A percentile compares a stretch with the other conserved stretches of the same genome.
Conservation (phyloP, 176 grass and related monocot species). For the Thinopyrum elongatum region DNA sequence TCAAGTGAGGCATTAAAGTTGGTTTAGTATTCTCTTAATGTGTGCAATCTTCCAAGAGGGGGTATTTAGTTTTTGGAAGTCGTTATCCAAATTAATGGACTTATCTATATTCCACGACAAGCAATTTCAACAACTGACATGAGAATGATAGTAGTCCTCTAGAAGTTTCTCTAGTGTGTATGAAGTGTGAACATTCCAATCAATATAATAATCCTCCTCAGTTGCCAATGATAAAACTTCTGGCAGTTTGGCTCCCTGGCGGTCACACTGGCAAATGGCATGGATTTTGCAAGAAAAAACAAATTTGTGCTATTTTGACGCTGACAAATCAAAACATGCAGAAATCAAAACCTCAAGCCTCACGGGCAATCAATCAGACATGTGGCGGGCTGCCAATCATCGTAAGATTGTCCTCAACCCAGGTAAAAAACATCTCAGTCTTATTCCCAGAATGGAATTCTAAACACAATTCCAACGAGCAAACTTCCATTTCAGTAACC, state of each 20-base stretch:
- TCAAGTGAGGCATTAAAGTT: constrained; percentile 13
- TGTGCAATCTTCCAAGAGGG: neutral
- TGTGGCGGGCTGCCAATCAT: neutral
- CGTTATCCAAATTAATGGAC: constrained; percentile 10
- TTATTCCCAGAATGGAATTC: neutral
- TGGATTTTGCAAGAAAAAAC: neutral
- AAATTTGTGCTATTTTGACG: neutral
- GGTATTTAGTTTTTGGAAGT: constrained; percentile 22
- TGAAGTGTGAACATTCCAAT: neutral
- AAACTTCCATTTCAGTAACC: constrained; percentile 2
- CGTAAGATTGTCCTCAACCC: neutral
- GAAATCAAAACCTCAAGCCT: neutral
- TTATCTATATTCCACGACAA: neutral
- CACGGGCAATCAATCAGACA: neutral
- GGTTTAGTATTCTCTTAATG: neutral
- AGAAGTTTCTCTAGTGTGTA: neutral
- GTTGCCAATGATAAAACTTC: neutral
- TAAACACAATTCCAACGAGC: neutral
- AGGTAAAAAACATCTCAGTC: neutral
- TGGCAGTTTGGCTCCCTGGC: neutral
- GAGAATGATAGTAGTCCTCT: constrained; percentile 18
- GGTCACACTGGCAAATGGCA: neutral
- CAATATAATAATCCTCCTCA: neutral
- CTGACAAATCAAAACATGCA: neutral
- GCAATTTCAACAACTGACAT: constrained; percentile 4